Evolutionary conservation across 805 yeast genomes (phyloP).

Genomic region (Candida golubevii): DNA sequence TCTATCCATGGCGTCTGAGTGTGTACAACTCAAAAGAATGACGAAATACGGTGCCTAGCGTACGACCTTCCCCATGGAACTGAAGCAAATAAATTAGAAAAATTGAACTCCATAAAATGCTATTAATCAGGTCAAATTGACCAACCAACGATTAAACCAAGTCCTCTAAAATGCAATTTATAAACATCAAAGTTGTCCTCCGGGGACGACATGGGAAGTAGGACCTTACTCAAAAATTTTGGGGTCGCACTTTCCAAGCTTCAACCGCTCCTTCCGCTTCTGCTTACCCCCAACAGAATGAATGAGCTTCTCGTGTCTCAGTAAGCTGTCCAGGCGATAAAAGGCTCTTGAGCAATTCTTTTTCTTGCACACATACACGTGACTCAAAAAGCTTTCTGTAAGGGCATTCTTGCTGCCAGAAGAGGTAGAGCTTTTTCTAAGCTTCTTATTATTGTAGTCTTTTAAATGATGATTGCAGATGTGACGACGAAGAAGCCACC

Average conservation of each 20-base stretch:
- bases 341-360: constrained; percentile 15
- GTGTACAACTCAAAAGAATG: too few species aligned
- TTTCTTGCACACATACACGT: constrained; percentile 15
- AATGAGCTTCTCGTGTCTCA: constrained; percentile 14
- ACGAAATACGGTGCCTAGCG: too few species aligned
- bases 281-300: constrained; percentile 7
- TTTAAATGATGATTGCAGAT: constrained; percentile 17
- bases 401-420: constrained; percentile 4
- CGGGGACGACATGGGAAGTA: constrained; percentile 1
- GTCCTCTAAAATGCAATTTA: too few species aligned
- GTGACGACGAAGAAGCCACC: constrained; percentile 16
- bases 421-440: constrained; percentile 3
- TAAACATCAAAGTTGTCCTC: neutral
- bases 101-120: neutral
- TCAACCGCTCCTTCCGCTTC: constrained; percentile 10
- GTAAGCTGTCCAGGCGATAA: constrained; percentile 18
- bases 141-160: too few species aligned
- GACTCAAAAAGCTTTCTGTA: constrained; percentile 8
- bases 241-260: constrained; percentile 9
- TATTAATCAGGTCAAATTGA: too few species aligned
- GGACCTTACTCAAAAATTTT: constrained; percentile 6
- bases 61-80: neutral
- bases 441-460: constrained; percentile 12
- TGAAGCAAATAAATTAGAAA: constrained; percentile 3
- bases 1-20: too few species aligned